phyloP scores from a whole-genome alignment of 2,329 filamentous ascomycete species.

The Fusarium sp. region DNA sequence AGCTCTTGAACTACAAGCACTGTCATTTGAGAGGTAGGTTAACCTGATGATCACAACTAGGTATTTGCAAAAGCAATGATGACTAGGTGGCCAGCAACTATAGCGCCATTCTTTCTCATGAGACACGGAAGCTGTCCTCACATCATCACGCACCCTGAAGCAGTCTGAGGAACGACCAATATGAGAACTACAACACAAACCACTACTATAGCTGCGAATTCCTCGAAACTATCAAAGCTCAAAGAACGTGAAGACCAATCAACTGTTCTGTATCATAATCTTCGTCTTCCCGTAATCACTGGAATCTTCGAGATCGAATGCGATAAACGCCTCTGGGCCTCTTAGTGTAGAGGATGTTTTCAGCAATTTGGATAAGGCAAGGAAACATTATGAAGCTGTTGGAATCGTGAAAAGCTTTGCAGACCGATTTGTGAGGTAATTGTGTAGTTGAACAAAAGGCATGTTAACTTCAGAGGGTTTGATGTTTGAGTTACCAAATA shows the following conservation, averaged over 20 bases:
- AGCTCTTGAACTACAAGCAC: neutral
- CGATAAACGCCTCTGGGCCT: neutral
- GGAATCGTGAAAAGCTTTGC: neutral
- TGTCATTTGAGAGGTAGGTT: too few relatives aligned
- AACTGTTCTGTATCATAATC: neutral
- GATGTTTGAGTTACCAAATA: too few relatives aligned
- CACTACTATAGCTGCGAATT: neutral
- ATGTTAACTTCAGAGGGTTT: neutral
- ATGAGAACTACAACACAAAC: neutral
- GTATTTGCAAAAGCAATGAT: neutral
- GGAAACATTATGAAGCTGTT: neutral
- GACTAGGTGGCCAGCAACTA: neutral
- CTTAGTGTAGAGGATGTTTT: neutral
- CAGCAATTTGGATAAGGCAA: neutral
- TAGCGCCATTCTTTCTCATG: neutral
- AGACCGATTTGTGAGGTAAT: neutral
- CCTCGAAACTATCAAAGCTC: neutral
- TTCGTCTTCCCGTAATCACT: neutral
- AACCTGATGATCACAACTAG: too few relatives aligned
- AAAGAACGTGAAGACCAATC: neutral
- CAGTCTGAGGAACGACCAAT: neutral
- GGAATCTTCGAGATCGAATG: neutral
- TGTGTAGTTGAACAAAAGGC: neutral
- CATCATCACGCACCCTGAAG: neutral
- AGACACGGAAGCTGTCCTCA: neutral